Percentiles rank a stretch among this genome's conserved stretches.
Evolutionary conservation across 305 asterid genomes (phyloP).

Genomic region (Fraxinus platypoda): DNA sequence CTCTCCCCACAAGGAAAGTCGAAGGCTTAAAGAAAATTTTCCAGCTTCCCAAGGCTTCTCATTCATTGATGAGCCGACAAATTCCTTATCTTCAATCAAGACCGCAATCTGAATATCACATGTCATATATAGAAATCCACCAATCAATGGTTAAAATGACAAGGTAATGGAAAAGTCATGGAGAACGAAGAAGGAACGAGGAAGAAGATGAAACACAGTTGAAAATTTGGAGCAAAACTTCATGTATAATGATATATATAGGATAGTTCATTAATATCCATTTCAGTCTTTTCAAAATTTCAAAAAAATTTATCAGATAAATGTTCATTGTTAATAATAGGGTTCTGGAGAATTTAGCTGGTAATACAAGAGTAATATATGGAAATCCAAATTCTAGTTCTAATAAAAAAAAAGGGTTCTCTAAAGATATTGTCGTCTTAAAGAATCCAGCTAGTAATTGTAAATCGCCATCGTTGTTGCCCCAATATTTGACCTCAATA

Average conservation of each 20-base stretch:
- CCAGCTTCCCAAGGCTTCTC: conserved; percentile 90
- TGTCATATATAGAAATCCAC: not conserved
- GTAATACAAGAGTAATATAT: not conserved
- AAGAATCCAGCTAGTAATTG: not conserved
- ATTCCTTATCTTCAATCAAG: conserved; percentile 76
- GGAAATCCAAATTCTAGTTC: not conserved
- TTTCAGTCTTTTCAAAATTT: not conserved
- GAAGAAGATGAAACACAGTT: not conserved
- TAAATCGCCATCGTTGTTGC: not conserved
- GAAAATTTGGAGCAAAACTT: not conserved
- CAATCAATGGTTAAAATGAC: not conserved
- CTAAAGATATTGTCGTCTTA: not conserved
- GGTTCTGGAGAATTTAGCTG: not conserved
- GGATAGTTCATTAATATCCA: not conserved
- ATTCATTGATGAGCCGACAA: conserved; percentile 74
- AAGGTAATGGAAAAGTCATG: not conserved
- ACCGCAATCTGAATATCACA: conserved; percentile 65
- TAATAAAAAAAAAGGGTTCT: not conserved
- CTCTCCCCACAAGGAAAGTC: conserved; percentile 89
- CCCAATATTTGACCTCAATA: not conserved
- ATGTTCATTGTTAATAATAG: not conserved
- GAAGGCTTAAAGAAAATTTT: conserved; percentile 65
- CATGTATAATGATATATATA: not conserved
- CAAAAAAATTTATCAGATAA: not conserved
- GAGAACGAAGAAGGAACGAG: not conserved